These are phyloP conservation scores for Aspergillus pseudoterreus DNA, from an alignment of 2,329 filamentous ascomycete species.

Conservation along the genomic window DNA sequence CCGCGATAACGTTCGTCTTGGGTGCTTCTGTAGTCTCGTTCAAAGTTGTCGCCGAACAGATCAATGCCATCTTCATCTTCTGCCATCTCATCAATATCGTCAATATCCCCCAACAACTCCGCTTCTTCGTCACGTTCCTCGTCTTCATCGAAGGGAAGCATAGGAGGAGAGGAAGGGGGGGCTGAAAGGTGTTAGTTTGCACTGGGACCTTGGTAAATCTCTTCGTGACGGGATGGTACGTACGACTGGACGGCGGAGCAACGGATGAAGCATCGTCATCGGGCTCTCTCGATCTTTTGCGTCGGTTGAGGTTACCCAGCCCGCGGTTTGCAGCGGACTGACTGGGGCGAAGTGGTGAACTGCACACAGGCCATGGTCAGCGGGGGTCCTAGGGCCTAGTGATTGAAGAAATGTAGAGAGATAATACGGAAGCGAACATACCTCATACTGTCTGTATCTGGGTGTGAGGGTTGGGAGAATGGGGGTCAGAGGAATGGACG, in stretches of 20 bases:
- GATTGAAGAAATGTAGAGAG: not conserved
- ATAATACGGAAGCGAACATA: conserved; percentile 14
- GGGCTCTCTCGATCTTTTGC: conserved; percentile 63
- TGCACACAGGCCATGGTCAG: conserved; percentile 33
- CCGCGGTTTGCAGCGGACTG: conserved; percentile 82
- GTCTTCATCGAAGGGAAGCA: conserved; percentile 48
- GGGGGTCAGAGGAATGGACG: conserved; percentile 4
- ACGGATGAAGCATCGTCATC: conserved; percentile 61
- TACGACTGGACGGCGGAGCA: conserved; percentile 61
- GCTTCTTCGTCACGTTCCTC: conserved; percentile 52
- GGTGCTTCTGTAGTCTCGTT: conserved; percentile 55
- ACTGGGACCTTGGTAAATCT: not conserved
- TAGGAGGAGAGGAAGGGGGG: conserved; percentile 59
- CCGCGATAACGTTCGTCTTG: conserved; percentile 53
- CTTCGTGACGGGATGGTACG: conserved; percentile 28
- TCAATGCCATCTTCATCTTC: conserved; percentile 69
- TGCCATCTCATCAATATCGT: conserved; percentile 65
- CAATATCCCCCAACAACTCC: conserved; percentile 59
- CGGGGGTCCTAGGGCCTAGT: not conserved
- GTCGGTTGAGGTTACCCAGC: conserved; percentile 47
- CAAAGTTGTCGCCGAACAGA: conserved; percentile 65
- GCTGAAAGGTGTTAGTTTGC: conserved; percentile 22
- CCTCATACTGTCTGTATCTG: conserved; percentile 26
- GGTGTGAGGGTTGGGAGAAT: conserved; percentile 5
- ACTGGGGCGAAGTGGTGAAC: conserved; percentile 77